Evolutionary conservation across 129 eudicot species (phyloP).

Genomic region (Chrysanthemum lavandulifolium): DNA sequence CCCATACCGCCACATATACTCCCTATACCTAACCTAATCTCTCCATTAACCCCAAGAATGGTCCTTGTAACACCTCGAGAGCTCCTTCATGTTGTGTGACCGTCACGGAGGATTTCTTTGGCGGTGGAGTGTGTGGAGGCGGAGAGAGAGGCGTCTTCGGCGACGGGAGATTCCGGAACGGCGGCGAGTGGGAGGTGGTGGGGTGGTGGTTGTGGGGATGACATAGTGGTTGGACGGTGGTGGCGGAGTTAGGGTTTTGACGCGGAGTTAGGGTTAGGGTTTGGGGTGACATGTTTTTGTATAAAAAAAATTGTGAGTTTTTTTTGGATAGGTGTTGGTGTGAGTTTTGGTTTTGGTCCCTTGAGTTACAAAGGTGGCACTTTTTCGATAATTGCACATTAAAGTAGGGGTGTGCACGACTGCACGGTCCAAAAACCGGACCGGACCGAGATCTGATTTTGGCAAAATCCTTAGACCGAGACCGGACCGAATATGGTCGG

Average conservation of each 20-base stretch:
- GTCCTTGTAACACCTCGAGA: slow-evolving; percentile 41
- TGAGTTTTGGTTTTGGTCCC: too few relatives aligned
- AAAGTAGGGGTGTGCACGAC: too few relatives aligned
- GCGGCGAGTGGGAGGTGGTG: not conserved
- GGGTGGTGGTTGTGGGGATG: too few relatives aligned
- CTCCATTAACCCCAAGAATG: slow-evolving; percentile 58
- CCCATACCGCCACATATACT: slow-evolving; percentile 58
- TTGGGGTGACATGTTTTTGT: too few relatives aligned
- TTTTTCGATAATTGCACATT: too few relatives aligned
- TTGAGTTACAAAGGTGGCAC: too few relatives aligned
- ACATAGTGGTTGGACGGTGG: not conserved
- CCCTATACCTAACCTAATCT: slow-evolving; percentile 35
- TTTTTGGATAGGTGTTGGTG: too few relatives aligned
- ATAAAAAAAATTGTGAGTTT: too few relatives aligned
- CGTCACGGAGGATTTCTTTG: slow-evolving; percentile 46
- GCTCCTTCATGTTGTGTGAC: slow-evolving; percentile 34
- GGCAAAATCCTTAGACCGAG: too few relatives aligned
- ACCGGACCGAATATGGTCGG: too few relatives aligned
- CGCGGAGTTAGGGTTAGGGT: slow-evolving; percentile 26
- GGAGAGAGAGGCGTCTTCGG: slow-evolving; percentile 36
- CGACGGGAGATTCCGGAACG: slow-evolving; percentile 9
- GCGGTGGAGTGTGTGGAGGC: slow-evolving; percentile 37
- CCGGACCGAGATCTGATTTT: too few relatives aligned
- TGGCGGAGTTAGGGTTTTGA: slow-evolving; percentile 41
- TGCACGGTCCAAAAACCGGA: too few relatives aligned